These are phyloP conservation scores for Torulaspora quercuum DNA, from an alignment of 805 yeast genomes.

Conservation along the genomic window DNA sequence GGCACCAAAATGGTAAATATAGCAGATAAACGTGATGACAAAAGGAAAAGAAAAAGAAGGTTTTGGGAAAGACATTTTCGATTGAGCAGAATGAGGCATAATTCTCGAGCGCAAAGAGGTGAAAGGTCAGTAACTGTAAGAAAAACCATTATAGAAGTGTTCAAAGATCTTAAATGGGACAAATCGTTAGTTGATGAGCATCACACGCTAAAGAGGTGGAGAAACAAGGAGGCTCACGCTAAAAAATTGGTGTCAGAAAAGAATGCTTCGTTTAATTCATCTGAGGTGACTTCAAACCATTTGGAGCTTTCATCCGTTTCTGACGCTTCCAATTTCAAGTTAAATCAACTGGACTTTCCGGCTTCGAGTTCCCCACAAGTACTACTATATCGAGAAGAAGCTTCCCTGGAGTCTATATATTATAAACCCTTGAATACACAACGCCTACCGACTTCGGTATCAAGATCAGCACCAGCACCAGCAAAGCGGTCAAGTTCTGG, in stretches of 20 bases:
- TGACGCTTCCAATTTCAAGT: no score
- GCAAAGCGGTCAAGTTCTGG: neutral
- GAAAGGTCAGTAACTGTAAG: conserved; percentile 8
- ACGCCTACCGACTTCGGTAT: neutral
- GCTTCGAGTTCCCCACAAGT: neutral
- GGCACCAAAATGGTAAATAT: no score
- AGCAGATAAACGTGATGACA: neutral
- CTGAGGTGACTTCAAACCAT: no score
- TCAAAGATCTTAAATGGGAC: no score
- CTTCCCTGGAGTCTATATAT: conserved; percentile 6
- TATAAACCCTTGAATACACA: no score
- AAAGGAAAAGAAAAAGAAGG: neutral
- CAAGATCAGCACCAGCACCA: conserved; percentile 1
- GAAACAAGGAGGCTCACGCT: conserved; percentile 5
- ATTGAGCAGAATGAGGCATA: conserved; percentile 3
- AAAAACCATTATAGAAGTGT: conserved; percentile 10
- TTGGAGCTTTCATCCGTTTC: no score
- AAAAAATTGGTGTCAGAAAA: neutral
- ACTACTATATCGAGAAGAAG: conserved; percentile 4
- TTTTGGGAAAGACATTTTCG: neutral
- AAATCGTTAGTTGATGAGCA: conserved; percentile 3
- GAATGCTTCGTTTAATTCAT: no score
- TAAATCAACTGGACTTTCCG: no score
- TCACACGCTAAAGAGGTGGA: conserved; percentile 15
- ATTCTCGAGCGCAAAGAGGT: neutral